These are phyloP conservation scores for Orbilia brochopaga DNA, from an alignment of 2,329 filamentous ascomycete genomes.

Conservation along the genomic window DNA sequence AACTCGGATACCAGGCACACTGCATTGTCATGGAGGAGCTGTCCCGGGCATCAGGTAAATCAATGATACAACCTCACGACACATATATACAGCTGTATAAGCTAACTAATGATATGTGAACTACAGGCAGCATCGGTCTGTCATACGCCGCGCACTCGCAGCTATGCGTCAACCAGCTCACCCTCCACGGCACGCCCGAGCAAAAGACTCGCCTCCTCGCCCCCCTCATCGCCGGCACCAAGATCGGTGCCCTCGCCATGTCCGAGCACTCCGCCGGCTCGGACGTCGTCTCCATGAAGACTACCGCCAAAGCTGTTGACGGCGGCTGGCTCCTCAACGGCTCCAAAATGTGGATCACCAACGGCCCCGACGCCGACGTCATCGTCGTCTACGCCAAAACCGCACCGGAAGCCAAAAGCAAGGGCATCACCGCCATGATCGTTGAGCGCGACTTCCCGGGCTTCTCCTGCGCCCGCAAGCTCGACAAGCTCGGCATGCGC, in stretches of 20 bases:
- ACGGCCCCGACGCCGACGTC: slow-evolving; percentile 88
- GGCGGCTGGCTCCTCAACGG: slow-evolving; percentile 87
- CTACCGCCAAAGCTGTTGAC: slow-evolving; percentile 74
- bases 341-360: slow-evolving; percentile 99
- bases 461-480: slow-evolving; percentile 85
- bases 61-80: slow-evolving; percentile 52
- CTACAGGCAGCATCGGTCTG: slow-evolving; percentile 71
- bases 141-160: slow-evolving; percentile 97
- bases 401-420: slow-evolving; percentile 74
- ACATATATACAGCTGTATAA: neutral
- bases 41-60: slow-evolving; percentile 75
- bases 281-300: slow-evolving; percentile 96
- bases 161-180: slow-evolving; percentile 93
- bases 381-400: slow-evolving; percentile 99
- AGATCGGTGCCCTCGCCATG: slow-evolving; percentile 90
- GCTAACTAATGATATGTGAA: neutral
- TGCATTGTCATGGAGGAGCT: slow-evolving; percentile 95
- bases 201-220: slow-evolving; percentile 85
- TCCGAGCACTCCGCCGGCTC: slow-evolving; percentile 87
- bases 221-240: slow-evolving; percentile 77
- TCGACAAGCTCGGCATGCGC: slow-evolving; percentile 98
- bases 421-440: slow-evolving; percentile 94
- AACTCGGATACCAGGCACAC: slow-evolving; percentile 95
- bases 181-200: slow-evolving; percentile 78
- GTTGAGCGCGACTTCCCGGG: slow-evolving; percentile 73